Evolutionary conservation across 2,329 filamentous ascomycete genomes (phyloP), one percentile per base, ranked within the genome.

Genomic region (Alternaria sp.): DNA sequence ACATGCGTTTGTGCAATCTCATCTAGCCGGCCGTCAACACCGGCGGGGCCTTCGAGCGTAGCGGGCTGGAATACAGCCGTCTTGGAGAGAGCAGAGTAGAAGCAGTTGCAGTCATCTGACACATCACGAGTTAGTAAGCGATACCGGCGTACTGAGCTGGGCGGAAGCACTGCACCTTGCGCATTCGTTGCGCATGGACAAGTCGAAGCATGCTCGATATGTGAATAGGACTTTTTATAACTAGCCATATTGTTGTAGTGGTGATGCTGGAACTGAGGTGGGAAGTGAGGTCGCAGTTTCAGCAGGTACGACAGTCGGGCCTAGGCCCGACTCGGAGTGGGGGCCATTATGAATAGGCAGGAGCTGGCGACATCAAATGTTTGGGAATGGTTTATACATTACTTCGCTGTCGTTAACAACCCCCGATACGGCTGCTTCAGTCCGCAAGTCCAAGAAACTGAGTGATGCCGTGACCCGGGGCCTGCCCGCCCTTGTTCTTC

Each of bases 401-500:
- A 28, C 51, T 57, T 18, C 43, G 9, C 16, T 44, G 20, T 26
- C 22, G 36, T 49, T 22, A 39, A 36, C 12, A 7, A 39, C 30
- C 7, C 11, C n/a, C 12, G n/a, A 11, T 18, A 41, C 30, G 1
- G 42, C 48, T n/a, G 8, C 7, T 30, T 69, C 62, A 75, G 28
- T 71, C 74, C 53, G 39, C 39, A 14, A 79, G 52, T 2, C 77
- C 77, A 1, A 72, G 71, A 57, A 79, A 79, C 14, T 75, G 72
- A 44, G 78, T 41, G 26, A 79, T 77, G 2, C 77, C 74, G 32
- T 77, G 74, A 1, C 70, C 71, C 30, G 68, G 66, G 20, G 70
- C 70, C 53, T 77, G 70, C 57, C 75, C 76, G 49, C 75, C 74
- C 63, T 78, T 78, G 57, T 69, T 70, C 61, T 66, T 77, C 77